phyloP scores from a whole-genome alignment of 139 green algal species.

The Picochlorum sp. region DNA sequence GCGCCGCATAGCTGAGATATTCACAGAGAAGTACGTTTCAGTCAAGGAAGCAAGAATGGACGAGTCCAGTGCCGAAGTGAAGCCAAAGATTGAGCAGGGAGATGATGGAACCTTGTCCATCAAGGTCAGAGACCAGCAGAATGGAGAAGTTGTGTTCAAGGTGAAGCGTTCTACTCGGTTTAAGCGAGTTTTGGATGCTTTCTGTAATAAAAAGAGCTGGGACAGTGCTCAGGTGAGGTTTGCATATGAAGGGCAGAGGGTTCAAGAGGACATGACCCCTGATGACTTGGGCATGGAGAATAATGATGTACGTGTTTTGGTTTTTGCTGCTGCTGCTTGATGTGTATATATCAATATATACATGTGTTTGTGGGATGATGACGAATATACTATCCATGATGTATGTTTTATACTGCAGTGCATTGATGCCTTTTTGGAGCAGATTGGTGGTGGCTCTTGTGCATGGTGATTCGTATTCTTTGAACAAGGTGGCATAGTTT shows the following conservation, averaged over 20 bases:
- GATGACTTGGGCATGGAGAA: conserved; percentile 12
- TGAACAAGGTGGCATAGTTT: too few species aligned
- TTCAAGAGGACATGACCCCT: conserved; percentile 5
- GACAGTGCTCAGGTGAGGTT: conserved; percentile 22
- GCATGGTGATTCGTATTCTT: neutral
- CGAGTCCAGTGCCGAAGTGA: conserved; percentile 9
- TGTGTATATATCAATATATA: too few species aligned
- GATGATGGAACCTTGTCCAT: conserved; percentile 12
- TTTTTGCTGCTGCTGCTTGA: too few species aligned
- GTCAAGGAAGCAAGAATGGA: too few species aligned
- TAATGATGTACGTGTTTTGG: conserved; percentile 4
- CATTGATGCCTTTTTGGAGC: conserved; percentile 32
- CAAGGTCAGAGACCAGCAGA: conserved; percentile 30
- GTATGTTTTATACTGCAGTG: conserved; percentile 6
- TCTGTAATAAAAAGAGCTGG: conserved; percentile 28
- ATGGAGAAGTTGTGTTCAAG: conserved; percentile 37
- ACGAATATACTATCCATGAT: neutral
- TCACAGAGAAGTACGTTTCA: too few species aligned
- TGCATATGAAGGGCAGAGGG: conserved; percentile 22
- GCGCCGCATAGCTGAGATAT: too few species aligned
- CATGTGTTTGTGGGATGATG: too few species aligned
- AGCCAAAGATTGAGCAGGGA: conserved; percentile 19
- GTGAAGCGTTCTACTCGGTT: conserved; percentile 33
- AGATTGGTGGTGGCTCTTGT: conserved; percentile 21
- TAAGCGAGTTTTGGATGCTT: conserved; percentile 30